phyloP scores from a whole-genome alignment of 176 grass and related monocot genomes.

The Guadua angustifolia region DNA sequence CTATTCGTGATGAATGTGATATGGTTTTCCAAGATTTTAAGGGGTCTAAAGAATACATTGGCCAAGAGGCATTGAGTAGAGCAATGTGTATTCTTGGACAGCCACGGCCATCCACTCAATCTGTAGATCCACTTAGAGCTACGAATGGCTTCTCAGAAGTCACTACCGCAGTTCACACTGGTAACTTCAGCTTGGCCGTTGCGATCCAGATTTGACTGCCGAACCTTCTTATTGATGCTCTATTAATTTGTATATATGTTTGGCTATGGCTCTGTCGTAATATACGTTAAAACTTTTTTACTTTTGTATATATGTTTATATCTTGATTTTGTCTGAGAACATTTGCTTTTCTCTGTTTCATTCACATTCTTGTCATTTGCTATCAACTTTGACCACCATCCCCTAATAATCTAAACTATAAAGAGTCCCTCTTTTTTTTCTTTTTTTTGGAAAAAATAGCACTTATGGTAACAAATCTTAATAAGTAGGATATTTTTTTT shows the following conservation, averaged over 20 bases:
- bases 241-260: constrained; percentile 25
- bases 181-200: constrained; percentile 34
- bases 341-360: not conserved
- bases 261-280: not conserved
- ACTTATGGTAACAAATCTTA: not conserved
- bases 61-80: constrained; percentile 72
- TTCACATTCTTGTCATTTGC: not conserved
- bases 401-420: not conserved
- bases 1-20: constrained; percentile 81
- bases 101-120: not conserved
- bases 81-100: constrained; percentile 3
- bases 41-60: constrained; percentile 82
- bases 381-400: not conserved
- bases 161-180: not conserved
- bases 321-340: not conserved
- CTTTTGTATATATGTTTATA: not conserved
- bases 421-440: not conserved
- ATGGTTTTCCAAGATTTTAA: constrained; percentile 97
- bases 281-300: not conserved
- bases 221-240: not conserved
- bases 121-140: constrained; percentile 34
- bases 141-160: constrained; percentile 36
- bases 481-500: not conserved
- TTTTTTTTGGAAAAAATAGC: not conserved
- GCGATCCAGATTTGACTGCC: constrained; percentile 10